Evolutionary conservation across 768 basidiomycete genomes (phyloP).

Genomic region (Leucogyrophana mollusca): DNA sequence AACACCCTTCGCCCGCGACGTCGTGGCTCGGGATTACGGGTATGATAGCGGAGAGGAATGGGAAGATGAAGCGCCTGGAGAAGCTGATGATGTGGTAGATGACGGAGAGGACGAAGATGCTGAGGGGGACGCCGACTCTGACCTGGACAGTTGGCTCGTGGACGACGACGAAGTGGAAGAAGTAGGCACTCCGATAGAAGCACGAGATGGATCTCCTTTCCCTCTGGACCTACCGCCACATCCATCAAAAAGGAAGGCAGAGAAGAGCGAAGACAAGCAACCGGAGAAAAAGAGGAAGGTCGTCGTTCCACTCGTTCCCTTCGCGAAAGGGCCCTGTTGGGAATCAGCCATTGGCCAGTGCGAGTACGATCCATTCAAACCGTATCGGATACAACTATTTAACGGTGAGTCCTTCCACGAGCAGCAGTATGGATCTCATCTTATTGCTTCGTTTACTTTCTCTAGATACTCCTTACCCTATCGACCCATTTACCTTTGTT

Average conservation of each 20-base stretch:
- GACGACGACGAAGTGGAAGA: conserved; percentile 74
- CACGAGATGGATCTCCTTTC: conserved; percentile 34
- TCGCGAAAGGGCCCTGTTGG: conserved; percentile 81
- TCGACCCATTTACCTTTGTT: conserved; percentile 78
- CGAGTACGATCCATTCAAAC: conserved; percentile 66
- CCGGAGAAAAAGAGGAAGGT: conserved; percentile 71
- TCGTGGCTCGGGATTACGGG: conserved; percentile 77
- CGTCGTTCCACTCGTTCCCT: conserved; percentile 77
- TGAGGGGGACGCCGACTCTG: conserved; percentile 50
- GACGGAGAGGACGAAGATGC: conserved; percentile 64
- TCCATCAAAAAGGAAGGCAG: conserved; percentile 65
- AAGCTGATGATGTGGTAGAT: conserved; percentile 73
- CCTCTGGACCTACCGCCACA: conserved; percentile 30
- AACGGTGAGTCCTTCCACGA: conserved; percentile 62
- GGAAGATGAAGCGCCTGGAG: conserved; percentile 81
- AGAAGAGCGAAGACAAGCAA: conserved; percentile 44
- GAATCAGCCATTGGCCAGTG: conserved; percentile 68
- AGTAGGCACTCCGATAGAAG: conserved; percentile 39
- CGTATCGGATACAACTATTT: conserved; percentile 77
- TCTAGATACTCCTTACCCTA: conserved; percentile 66
- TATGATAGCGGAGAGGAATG: conserved; percentile 97
- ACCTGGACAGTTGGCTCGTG: conserved; percentile 40
- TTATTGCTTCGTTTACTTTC: conserved; percentile 3
- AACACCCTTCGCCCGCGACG: conserved; percentile 78
- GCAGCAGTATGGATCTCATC: not conserved